Evolutionary conservation across 257 asterid species (phyloP).

Genomic region (Nyctanthes arbortristis): DNA sequence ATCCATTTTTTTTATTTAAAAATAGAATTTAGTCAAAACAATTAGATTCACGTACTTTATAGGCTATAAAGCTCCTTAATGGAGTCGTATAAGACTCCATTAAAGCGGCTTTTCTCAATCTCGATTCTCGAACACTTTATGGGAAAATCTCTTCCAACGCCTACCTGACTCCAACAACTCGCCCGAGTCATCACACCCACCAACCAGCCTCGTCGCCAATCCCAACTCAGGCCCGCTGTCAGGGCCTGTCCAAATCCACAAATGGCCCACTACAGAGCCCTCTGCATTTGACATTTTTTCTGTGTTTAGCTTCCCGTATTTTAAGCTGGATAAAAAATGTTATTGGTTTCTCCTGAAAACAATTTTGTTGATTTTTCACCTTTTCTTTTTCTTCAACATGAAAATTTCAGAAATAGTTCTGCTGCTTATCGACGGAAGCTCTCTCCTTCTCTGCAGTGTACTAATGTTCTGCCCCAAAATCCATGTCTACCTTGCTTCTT

Average conservation of each 20-base stretch:
- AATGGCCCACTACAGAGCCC: slow-evolving; percentile 33
- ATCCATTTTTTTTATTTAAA: no score
- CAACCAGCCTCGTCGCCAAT: slow-evolving; percentile 39
- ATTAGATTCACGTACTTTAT: no score
- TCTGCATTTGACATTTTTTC: no score
- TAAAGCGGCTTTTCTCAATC: no score
- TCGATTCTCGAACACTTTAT: slow-evolving; percentile 20
- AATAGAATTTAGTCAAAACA: no score
- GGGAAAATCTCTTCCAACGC: slow-evolving; percentile 74
- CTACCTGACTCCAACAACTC: slow-evolving; percentile 53
- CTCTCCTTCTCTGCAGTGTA: slow-evolving; percentile 40
- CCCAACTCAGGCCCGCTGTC: slow-evolving; percentile 48
- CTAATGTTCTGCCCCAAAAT: slow-evolving; percentile 16
- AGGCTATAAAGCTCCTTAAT: no score
- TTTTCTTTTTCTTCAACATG: not conserved
- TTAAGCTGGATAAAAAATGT: not conserved
- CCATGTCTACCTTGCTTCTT: slow-evolving; percentile 20
- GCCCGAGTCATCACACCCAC: slow-evolving; percentile 52
- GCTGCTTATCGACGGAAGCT: slow-evolving; percentile 1
- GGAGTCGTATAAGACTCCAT: no score
- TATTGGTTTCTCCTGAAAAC: not conserved
- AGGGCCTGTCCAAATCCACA: slow-evolving; percentile 39
- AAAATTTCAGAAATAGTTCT: not conserved
- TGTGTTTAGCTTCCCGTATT: not conserved
- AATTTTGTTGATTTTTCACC: not conserved